These are phyloP conservation scores for Euphorbia corollata DNA, from an alignment of 441 rosid genomes.

Conservation along the genomic window DNA sequence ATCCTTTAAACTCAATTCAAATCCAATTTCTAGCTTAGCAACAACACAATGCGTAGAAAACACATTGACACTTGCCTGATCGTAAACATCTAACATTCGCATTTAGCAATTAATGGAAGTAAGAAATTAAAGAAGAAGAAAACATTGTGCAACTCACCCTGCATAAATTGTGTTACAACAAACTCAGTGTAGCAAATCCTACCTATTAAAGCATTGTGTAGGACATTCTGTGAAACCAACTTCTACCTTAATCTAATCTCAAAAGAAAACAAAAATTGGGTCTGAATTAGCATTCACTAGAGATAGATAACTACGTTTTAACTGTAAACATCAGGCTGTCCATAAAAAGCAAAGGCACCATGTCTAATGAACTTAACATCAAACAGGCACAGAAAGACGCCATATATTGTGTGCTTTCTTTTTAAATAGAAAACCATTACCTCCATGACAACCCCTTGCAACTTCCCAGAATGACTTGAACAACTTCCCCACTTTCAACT, in stretches of 20 bases:
- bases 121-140: too few relatives aligned
- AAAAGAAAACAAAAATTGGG: not conserved
- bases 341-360: not conserved
- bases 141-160: too few relatives aligned
- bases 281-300: slow-evolving; percentile 4
- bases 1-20: too few relatives aligned
- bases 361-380: slow-evolving; percentile 7
- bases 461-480: slow-evolving; percentile 64
- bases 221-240: not conserved
- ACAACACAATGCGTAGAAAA: too few relatives aligned
- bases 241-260: not conserved
- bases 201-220: not conserved
- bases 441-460: slow-evolving; percentile 95
- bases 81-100: too few relatives aligned
- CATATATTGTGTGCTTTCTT: not conserved
- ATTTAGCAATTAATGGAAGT: too few relatives aligned
- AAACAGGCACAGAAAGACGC: not conserved
- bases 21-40: too few relatives aligned
- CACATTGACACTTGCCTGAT: too few relatives aligned
- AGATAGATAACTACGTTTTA: not conserved
- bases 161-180: not conserved
- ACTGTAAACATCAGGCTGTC: not conserved
- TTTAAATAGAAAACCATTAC: slow-evolving; percentile 26
- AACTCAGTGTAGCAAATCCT: not conserved
- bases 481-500: slow-evolving; percentile 79